Conservation (phyloP, 2,329 filamentous ascomycete genomes). For the Paramyrothecium sp. region DNA sequence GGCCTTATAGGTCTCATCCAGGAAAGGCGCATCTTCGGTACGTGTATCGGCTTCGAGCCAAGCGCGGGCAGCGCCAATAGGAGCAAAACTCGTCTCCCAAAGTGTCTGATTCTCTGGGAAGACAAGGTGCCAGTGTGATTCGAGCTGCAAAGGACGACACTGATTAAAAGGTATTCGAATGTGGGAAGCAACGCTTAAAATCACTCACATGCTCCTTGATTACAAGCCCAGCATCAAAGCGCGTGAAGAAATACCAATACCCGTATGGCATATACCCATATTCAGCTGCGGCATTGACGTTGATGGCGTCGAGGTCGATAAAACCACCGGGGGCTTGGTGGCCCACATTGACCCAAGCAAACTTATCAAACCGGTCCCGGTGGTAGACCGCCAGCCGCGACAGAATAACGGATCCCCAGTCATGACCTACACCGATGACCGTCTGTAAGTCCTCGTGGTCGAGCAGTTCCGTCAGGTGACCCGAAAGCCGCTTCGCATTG, state of each 20-base stretch:
- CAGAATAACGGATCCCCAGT: slow-evolving; percentile 13
- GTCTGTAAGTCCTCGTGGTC: slow-evolving; percentile 8
- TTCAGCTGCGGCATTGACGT: slow-evolving; percentile 4
- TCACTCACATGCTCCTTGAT: slow-evolving; percentile 9
- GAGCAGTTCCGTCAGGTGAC: slow-evolving; percentile 11
- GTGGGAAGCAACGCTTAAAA: background rate
- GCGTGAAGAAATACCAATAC: slow-evolving; percentile 18
- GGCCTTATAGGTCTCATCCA: background rate
- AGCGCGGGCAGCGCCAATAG: slow-evolving; percentile 8
- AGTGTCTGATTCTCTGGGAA: slow-evolving; percentile 7
- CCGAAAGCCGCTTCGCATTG: slow-evolving; percentile 6
- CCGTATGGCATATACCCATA: slow-evolving; percentile 14
- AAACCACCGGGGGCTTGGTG: slow-evolving; percentile 11
- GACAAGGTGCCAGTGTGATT: slow-evolving; percentile 17
- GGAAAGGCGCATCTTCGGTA: background rate
- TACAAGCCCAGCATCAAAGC: slow-evolving; percentile 11
- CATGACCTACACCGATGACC: slow-evolving; percentile 13
- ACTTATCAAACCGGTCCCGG: slow-evolving; percentile 3
- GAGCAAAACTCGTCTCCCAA: slow-evolving; percentile 10
- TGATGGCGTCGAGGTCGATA: slow-evolving; percentile 12
- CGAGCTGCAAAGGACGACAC: slow-evolving; percentile 7
- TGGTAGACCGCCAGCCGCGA: slow-evolving; percentile 11
- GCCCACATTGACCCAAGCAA: slow-evolving; percentile 9
- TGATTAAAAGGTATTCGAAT: background rate
- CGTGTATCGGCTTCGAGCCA: slow-evolving; percentile 9